Evolutionary conservation across 2,329 filamentous ascomycete genomes (phyloP).

Genomic region (Aspergillus ochraceoroseus): DNA sequence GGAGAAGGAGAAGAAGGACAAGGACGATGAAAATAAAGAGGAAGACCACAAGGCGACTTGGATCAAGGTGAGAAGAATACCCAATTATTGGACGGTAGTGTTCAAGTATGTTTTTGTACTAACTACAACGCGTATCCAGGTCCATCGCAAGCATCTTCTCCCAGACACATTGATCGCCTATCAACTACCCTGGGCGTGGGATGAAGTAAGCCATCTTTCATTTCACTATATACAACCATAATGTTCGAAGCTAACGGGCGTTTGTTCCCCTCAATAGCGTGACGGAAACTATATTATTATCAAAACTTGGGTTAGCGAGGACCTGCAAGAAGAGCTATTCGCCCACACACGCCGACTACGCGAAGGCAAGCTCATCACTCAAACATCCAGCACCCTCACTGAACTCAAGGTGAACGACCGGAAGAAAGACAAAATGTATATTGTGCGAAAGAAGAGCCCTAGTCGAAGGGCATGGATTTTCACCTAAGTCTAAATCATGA

Average conservation of each 20-base stretch:
- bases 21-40: constrained; percentile 29
- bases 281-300: constrained; percentile 68
- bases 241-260: not conserved
- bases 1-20: constrained; percentile 31
- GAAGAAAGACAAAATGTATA: constrained; percentile 43
- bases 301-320: constrained; percentile 66
- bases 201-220: constrained; percentile 43
- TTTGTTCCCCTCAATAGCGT: too few relatives aligned
- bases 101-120: not conserved
- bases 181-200: constrained; percentile 45
- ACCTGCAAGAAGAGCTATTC: constrained; percentile 67
- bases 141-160: constrained; percentile 45
- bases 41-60: constrained; percentile 34
- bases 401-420: constrained; percentile 42
- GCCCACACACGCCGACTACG: constrained; percentile 63
- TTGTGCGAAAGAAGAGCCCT: constrained; percentile 46
- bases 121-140: constrained; percentile 27
- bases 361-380: constrained; percentile 45
- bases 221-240: too few relatives aligned
- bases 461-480: constrained; percentile 34
- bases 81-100: too few relatives aligned
- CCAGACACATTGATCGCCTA: constrained; percentile 46
- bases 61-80: constrained; percentile 42
- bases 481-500: constrained; percentile 21
- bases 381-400: constrained; percentile 36